A percentile compares a stretch with the other conserved stretches of the same genome.
phyloP scores from a whole-genome alignment of 306 rosid species.

The Carpinus viminea region DNA sequence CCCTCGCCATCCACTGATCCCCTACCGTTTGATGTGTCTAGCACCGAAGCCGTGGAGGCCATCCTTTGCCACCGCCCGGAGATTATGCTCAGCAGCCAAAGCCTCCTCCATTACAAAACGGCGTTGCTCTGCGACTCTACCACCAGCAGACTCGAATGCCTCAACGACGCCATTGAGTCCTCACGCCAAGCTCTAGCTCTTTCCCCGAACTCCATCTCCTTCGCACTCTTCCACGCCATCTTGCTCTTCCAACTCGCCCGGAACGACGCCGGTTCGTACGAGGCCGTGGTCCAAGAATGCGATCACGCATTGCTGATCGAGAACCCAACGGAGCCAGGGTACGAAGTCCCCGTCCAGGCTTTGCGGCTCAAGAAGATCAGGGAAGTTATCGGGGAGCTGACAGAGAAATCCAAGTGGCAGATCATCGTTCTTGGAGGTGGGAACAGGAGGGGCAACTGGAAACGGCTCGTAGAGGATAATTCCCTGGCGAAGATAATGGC shows the following conservation, averaged over 20 bases:
- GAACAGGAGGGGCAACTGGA: neutral
- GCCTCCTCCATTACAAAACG: neutral
- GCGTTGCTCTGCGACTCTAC: neutral
- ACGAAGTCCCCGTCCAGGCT: neutral
- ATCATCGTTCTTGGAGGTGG: neutral
- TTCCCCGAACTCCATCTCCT: neutral
- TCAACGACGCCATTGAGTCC: neutral
- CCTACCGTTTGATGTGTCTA: neutral
- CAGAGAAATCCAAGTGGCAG: neutral
- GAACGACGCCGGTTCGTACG: too few relatives aligned
- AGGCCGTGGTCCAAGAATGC: neutral
- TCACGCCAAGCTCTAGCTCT: neutral
- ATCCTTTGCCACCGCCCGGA: neutral
- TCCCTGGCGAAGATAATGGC: neutral
- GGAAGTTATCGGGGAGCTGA: neutral
- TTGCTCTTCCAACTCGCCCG: neutral
- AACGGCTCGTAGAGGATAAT: neutral
- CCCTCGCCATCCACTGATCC: neutral
- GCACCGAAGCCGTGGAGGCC: neutral
- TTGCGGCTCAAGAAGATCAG: neutral
- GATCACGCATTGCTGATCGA: neutral
- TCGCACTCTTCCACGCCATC: neutral
- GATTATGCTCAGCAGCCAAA: neutral
- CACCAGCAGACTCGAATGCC: neutral
- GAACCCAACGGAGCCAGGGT: neutral